Evolutionary conservation across 306 rosid genomes (phyloP), one percentile per base, ranked within the genome.

Genomic region (Prunus armeniaca): DNA sequence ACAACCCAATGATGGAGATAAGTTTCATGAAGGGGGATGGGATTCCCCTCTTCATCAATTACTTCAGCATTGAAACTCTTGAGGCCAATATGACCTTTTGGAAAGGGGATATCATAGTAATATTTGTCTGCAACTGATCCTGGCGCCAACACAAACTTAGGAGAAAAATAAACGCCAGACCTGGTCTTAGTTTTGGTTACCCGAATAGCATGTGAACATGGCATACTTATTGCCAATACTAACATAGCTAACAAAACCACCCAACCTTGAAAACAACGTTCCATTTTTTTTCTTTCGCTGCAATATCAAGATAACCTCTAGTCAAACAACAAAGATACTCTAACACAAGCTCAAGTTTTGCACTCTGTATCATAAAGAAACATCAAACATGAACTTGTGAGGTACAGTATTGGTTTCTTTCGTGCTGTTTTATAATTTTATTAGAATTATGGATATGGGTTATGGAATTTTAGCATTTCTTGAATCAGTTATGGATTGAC

Each of bases 1-100:
- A 90, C 24, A 76, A 43, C 28, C 96, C 96, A 93, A 28, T 93
- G 98, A 15, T 93, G 98, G 55, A 93, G 85, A 78, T 90, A 93
- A 69, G 95, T 86, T 78, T 93, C 93, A 2, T 87, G 87, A 55
- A 93, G 95, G 54, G 96, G 87, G 19, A 89, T 43, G 32, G 90
- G 64, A 14, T 84, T 82, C 25, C 95, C 91, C 34, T 69, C 56
- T 75, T 88, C 90, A 68, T 93, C 96, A 71, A 93, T 63, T 17
- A 89, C 95, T 76, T 93, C 98, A 20, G 83, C 95, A 47, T 81
- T 73, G 69, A 93, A 86, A 61, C 87, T 70, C 84, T 89, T 93
- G 0, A 93, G 20, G 5, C 85, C 96, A 65, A 93, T 58, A 76
- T 93, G 97, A 79, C 93, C 96, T 73, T 38, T 89, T 41, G 97